Percentiles rank a stretch among this genome's conserved stretches.
Conservation (phyloP, 495 filamentous ascomycete species). For the Cetradonia linearis region DNA sequence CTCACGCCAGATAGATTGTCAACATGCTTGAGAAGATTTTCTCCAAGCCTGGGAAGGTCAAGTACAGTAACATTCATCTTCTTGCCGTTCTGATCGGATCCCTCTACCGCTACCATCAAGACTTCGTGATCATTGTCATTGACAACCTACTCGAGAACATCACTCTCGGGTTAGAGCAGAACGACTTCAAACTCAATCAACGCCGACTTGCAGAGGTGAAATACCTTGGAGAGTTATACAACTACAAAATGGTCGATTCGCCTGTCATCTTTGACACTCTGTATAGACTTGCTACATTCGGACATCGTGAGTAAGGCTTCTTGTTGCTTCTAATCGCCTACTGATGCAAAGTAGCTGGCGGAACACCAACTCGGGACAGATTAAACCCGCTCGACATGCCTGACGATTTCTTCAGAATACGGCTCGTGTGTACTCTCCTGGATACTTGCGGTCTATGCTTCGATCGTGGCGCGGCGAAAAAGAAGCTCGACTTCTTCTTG, state of each 20-base stretch:
- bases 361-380: constrained; percentile 68
- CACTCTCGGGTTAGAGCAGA: constrained; percentile 78
- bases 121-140: constrained; percentile 77
- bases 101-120: constrained; percentile 81
- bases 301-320: constrained; percentile 52
- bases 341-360: constrained; percentile 42
- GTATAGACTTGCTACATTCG: constrained; percentile 88
- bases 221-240: constrained; percentile 94
- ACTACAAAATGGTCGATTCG: constrained; percentile 94
- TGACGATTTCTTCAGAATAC: constrained; percentile 93
- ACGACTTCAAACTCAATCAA: constrained; percentile 97
- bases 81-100: constrained; percentile 85
- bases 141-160: constrained; percentile 87
- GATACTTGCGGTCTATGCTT: constrained; percentile 97
- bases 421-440: constrained; percentile 76
- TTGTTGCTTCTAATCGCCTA: not conserved
- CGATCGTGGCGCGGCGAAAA: constrained; percentile 82
- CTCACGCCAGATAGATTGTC: constrained; percentile 46
- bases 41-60: constrained; percentile 90
- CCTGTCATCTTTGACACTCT: constrained; percentile 91
- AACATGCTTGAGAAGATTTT: constrained; percentile 82
- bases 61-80: constrained; percentile 93
- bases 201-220: constrained; percentile 92
- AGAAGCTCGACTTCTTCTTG: constrained; percentile 97
- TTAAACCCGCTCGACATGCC: constrained; percentile 69